Base-by-base conservation (phyloP, 805 yeast species). In the Candida boleticola region DNA sequence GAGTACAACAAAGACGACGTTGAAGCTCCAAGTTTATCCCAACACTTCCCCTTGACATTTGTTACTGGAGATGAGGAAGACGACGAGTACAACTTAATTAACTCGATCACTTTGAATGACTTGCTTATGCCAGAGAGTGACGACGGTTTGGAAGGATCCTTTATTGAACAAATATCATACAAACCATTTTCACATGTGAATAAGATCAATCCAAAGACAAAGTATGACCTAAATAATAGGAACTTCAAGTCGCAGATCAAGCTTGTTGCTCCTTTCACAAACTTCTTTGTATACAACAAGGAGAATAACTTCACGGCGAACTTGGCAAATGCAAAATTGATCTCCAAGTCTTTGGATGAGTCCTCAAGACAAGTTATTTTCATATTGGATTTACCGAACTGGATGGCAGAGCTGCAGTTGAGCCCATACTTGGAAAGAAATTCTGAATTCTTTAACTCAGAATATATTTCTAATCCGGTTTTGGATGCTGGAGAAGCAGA, bases 211-310 rank as follows among this genome's bases (percentile, higher is more conserved):
- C 27, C 29, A 13, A 33, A 11, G 17, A 39, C 23, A n/a, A 10
- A 13, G 32, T 21, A 23, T 25, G 37, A 30, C 2, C 45, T 63
- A 35, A 56, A 60, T 37, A 65, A 60, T 39, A 48, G 73, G 6
- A 65, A 64, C 48, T 66, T 46, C 44, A 43, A 48, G 21, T 46
- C 46, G 32, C 72, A 66, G 45, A 47, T 56, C 21, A 52, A 52
- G 39, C 46, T 66, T 32, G 55, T 60, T 59, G 64, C 69, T 1
- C 55, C 62, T 9, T 44, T 65, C n/a, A 57, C 62, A 10, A 54
- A 63, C 39, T 63, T 66, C 39, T 47, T 66, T 2, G 43, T 65
- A 18, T 67, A 66, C 48, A 63, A 61, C 42, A 55, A 55, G 41
- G 47, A 47, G 5, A 48, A 29, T 17, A 33, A 39, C n/a, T 41